phyloP scores from a whole-genome alignment of 768 basidiomycete genomes.

The Tubosaeta sp. region DNA sequence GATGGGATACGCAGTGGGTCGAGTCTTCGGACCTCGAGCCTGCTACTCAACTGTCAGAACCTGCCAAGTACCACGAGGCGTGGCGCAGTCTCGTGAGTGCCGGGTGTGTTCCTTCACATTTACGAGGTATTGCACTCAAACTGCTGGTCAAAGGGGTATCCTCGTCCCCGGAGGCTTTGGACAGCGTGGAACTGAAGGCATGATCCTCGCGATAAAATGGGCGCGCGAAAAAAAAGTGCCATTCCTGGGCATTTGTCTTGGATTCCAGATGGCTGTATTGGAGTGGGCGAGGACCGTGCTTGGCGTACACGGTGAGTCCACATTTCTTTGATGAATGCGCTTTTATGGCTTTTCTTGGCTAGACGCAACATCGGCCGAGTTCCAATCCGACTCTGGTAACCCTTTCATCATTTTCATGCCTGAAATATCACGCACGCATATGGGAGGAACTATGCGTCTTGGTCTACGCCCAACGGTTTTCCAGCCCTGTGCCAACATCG shows the following conservation, averaged over 20 bases:
- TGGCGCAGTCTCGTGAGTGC: constrained; percentile 92
- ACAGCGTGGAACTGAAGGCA: constrained; percentile 88
- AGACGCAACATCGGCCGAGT: constrained; percentile 88
- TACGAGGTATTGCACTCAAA: constrained; percentile 9
- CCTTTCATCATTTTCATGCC: constrained; percentile 97
- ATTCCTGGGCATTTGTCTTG: constrained; percentile 94
- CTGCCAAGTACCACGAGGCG: constrained; percentile 91
- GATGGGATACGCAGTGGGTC: constrained; percentile 67
- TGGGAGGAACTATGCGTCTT: constrained; percentile 99
- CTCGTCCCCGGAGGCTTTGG: constrained; percentile 98
- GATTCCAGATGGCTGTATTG: constrained; percentile 94
- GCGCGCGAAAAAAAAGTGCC: constrained; percentile 93
- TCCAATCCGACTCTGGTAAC: constrained; percentile 54
- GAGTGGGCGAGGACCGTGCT: constrained; percentile 91
- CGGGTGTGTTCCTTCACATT: constrained; percentile 45
- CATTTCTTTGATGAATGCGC: not conserved
- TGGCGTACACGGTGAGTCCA: constrained; percentile 54
- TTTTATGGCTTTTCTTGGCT: constrained; percentile 11
- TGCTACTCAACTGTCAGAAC: constrained; percentile 70
- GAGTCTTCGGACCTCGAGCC: constrained; percentile 90
- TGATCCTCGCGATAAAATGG: constrained; percentile 98
- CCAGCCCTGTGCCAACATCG: constrained; percentile 37
- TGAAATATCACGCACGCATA: constrained; percentile 94
- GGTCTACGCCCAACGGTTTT: constrained; percentile 96
- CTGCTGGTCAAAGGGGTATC: constrained; percentile 61